Base-by-base conservation (phyloP, 768 basidiomycete species). In the Suillus subalutaceus region DNA sequence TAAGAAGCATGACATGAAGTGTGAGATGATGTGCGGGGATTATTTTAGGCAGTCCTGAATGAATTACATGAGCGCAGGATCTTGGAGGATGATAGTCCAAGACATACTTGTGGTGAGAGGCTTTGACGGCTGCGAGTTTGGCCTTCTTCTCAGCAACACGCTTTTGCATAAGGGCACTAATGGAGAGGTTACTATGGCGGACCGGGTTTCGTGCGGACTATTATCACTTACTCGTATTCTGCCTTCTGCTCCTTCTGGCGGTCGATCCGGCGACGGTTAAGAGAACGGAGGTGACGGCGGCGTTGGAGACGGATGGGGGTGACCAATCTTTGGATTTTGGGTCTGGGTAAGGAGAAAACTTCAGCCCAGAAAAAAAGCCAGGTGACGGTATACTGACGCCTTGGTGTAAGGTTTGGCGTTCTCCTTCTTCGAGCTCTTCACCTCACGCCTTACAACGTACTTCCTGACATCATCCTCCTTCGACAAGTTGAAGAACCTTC, bases 401-500 rank as follows among this genome's bases (percentile, higher is more conserved):
- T 99, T 99, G 83, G 91, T 94, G 82, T 96, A 97, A 55, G 96
- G 91, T 85, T 97, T 97, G 61, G 90, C 93, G 69, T 85, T 81
- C 74, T 88, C 86, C 86, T 97, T 97, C 90, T 96, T 97, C 75
- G 83, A 71, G 78, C 89, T 90, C 81, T 81, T 89, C 55, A 99
- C 94, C 83, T 97, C 96, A 72, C 96, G 84, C 73, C 95, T 84
- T 73, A 98, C 90, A 71, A 97, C 96, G 79, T 97, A 98, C 82
- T 97, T 96, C 83, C 94, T 89, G 66, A 99, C 97, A 83, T 99
- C 97, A 75, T 99, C 97, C 75, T 96, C 91, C 88, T 99, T 98
- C 83, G 86, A 85, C 77, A 98, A 84, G 86, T 97, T 97, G 88
- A 99, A 99, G 88, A 99, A 97, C 77, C 81, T 87, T 79, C 96